A percentile compares a stretch with the other conserved stretches of the same genome.
These are phyloP conservation scores for Metarhizium sp. DNA, from an alignment of 2,329 filamentous ascomycete genomes.

Conservation along the genomic window DNA sequence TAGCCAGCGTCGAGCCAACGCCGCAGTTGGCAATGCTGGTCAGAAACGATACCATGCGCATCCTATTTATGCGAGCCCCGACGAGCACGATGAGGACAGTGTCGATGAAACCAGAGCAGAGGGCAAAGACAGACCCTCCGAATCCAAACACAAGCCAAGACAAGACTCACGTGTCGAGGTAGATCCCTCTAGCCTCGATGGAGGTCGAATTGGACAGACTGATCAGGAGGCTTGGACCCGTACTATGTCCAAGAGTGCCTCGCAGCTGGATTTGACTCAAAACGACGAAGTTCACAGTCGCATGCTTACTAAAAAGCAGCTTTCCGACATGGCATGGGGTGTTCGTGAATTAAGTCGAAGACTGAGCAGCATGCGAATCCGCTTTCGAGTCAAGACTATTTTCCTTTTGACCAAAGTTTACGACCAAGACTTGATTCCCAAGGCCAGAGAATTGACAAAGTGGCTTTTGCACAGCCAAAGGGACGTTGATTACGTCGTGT, in stretches of 20 bases:
- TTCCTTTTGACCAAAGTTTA: constrained; percentile 91
- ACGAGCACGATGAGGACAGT: constrained; percentile 8
- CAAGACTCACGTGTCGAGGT: constrained; percentile 21
- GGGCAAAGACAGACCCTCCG: constrained; percentile 12
- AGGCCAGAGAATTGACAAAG: constrained; percentile 65
- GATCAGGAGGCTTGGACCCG: constrained; percentile 48
- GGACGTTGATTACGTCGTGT: constrained; percentile 64
- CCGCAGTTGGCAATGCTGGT: constrained; percentile 17
- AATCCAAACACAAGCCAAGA: constrained; percentile 11
- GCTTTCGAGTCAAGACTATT: constrained; percentile 70
- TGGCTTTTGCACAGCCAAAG: constrained; percentile 73
- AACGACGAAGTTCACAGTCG: constrained; percentile 44
- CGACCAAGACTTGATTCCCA: constrained; percentile 67
- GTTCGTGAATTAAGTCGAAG: constrained; percentile 84
- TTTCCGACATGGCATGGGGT: constrained; percentile 95
- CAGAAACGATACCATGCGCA: constrained; percentile 20
- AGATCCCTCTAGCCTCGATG: constrained; percentile 30
- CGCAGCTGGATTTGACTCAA: constrained; percentile 28
- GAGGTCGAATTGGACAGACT: constrained; percentile 37
- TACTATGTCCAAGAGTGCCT: constrained; percentile 33
- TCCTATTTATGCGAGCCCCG: constrained; percentile 14
- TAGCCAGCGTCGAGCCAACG: constrained; percentile 34
- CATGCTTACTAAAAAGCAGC: constrained; percentile 87
- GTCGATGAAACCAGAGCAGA: constrained; percentile 10
- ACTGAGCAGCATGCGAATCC: constrained; percentile 72